Conservation (phyloP, 352 stramenopile species). For the Phytophthora megakarya region DNA sequence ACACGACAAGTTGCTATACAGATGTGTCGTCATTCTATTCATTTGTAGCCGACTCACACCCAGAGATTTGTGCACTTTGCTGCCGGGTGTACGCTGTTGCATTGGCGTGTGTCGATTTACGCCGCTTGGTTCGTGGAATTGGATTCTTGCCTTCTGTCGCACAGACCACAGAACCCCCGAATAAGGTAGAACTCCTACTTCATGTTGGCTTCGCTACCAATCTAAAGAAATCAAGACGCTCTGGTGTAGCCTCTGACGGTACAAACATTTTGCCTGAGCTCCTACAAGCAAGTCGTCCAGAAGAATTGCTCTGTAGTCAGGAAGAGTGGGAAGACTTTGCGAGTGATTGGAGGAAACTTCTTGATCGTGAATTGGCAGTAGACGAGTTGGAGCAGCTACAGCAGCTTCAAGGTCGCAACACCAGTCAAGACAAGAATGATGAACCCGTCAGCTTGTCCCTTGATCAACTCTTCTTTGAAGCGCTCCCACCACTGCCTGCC, state of each 20-base stretch:
- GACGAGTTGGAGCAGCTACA: slow-evolving; percentile 60
- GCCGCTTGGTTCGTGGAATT: slow-evolving; percentile 60
- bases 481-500: slow-evolving; percentile 36
- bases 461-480: slow-evolving; percentile 40
- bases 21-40: slow-evolving; percentile 88
- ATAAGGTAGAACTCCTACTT: slow-evolving; percentile 62
- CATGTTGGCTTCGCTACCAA: slow-evolving; percentile 74
- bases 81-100: slow-evolving; percentile 77
- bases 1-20: slow-evolving; percentile 74
- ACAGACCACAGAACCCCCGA: slow-evolving; percentile 50
- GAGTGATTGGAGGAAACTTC: slow-evolving; percentile 55
- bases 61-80: slow-evolving; percentile 79
- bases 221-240: slow-evolving; percentile 35
- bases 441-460: slow-evolving; percentile 18
- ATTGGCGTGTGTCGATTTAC: slow-evolving; percentile 61
- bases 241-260: not conserved
- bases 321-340: slow-evolving; percentile 64
- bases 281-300: slow-evolving; percentile 27
- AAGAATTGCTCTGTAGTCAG: slow-evolving; percentile 59
- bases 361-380: slow-evolving; percentile 59
- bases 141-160: slow-evolving; percentile 62
- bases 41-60: slow-evolving; percentile 80
- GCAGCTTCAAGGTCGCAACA: slow-evolving; percentile 21
- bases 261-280: slow-evolving; percentile 27
- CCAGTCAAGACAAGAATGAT: slow-evolving; percentile 21